These are phyloP conservation scores for Firmiana major DNA, from an alignment of 345 rosid species.

Conservation along the genomic window DNA sequence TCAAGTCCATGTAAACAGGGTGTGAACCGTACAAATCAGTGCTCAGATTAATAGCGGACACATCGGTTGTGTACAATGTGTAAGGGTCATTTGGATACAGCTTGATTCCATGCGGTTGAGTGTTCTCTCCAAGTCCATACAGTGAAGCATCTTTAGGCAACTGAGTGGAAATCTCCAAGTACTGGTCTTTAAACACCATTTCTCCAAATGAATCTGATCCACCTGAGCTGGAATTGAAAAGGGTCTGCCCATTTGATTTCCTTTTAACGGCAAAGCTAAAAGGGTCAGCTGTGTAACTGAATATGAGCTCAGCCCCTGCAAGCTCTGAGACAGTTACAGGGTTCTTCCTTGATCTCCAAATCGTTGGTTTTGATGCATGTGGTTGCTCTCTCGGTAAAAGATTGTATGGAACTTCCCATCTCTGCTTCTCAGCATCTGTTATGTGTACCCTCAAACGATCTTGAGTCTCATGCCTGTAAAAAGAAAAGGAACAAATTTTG, in stretches of 20 bases:
- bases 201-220: slow-evolving; percentile 47
- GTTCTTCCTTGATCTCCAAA: slow-evolving; percentile 49
- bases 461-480: slow-evolving; percentile 71
- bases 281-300: slow-evolving; percentile 69
- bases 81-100: slow-evolving; percentile 89
- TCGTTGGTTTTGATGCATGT: slow-evolving; percentile 42
- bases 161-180: slow-evolving; percentile 86
- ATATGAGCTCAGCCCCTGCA: slow-evolving; percentile 57
- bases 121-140: slow-evolving; percentile 90
- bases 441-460: slow-evolving; percentile 77
- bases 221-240: slow-evolving; percentile 67
- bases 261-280: slow-evolving; percentile 87
- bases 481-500: slow-evolving; percentile 5
- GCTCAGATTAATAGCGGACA: slow-evolving; percentile 79
- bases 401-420: slow-evolving; percentile 96
- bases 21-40: slow-evolving; percentile 91
- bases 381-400: slow-evolving; percentile 76
- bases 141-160: slow-evolving; percentile 80
- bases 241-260: slow-evolving; percentile 66
- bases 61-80: slow-evolving; percentile 81
- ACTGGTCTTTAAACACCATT: slow-evolving; percentile 92
- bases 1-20: slow-evolving; percentile 94
- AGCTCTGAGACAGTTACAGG: slow-evolving; percentile 46
- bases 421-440: slow-evolving; percentile 77
- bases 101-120: slow-evolving; percentile 92